phyloP scores from a whole-genome alignment of 2,329 filamentous ascomycete genomes.

The Colletotrichum sp. region DNA sequence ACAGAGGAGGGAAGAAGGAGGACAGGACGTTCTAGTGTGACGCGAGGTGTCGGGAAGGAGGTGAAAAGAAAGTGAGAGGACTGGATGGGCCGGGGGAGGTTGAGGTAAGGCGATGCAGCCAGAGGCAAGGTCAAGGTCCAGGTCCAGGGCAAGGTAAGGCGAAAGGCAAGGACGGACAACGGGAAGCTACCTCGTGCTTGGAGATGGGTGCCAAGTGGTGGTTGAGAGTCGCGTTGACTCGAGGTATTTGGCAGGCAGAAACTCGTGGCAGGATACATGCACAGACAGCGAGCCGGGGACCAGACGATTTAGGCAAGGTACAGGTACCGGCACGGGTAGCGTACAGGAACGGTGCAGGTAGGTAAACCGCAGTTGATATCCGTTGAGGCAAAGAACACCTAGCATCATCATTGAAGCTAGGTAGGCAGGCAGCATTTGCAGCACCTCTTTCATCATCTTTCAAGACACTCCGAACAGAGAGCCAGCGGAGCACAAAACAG shows the following conservation, averaged over 20 bases:
- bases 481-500: not conserved
- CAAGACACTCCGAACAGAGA: not conserved
- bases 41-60: constrained; percentile 7
- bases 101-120: not conserved
- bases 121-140: not conserved
- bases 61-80: constrained; percentile 5
- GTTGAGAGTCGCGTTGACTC: not conserved
- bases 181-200: not conserved
- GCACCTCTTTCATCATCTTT: not conserved
- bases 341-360: not conserved
- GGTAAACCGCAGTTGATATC: not conserved
- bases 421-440: not conserved
- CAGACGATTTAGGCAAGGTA: constrained; percentile 5
- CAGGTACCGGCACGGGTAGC: not conserved
- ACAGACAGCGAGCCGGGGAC: not conserved
- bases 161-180: not conserved
- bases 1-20: not conserved
- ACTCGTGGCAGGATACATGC: not conserved
- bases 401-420: not conserved
- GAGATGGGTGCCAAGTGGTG: not conserved
- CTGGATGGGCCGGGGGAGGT: not conserved
- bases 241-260: not conserved
- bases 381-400: not conserved
- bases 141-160: not conserved
- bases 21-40: not conserved